These are phyloP conservation scores for Aspergillus nomiae DNA, from an alignment of 2,329 filamentous ascomycete species.

Conservation along the genomic window DNA sequence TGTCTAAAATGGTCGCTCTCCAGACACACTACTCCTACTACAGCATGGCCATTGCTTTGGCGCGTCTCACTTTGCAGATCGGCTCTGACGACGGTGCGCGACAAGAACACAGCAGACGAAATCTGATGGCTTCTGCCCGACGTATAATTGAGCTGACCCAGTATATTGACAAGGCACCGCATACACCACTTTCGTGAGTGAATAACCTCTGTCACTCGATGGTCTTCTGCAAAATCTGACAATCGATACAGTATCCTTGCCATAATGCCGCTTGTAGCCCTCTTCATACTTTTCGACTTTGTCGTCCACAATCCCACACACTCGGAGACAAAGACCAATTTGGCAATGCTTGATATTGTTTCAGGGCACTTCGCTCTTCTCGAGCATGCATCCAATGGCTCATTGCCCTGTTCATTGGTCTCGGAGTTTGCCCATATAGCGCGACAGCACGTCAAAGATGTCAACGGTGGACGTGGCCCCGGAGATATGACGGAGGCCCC, in stretches of 20 bases:
- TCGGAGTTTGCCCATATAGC: constrained; percentile 47
- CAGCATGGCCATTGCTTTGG: neutral
- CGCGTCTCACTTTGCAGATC: neutral
- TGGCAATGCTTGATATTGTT: neutral
- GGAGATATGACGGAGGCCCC: neutral
- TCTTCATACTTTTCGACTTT: constrained; percentile 46
- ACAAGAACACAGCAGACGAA: neutral
- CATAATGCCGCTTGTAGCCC: constrained; percentile 37
- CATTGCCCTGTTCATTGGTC: constrained; percentile 40
- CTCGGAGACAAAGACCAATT: neutral
- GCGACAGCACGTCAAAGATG: constrained; percentile 38
- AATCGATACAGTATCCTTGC: constrained; percentile 26
- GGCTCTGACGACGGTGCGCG: neutral
- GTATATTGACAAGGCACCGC: constrained; percentile 1
- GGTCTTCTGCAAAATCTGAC: neutral
- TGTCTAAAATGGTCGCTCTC: neutral
- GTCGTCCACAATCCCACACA: constrained; percentile 36
- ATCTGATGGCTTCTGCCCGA: neutral
- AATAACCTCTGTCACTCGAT: no score
- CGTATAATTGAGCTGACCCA: neutral
- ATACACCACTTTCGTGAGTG: neutral
- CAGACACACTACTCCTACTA: neutral
- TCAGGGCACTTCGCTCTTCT: constrained; percentile 48
- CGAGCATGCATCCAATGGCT: constrained; percentile 40
- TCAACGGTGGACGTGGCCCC: neutral